Conservation (phyloP, 768 basidiomycete species). For the Crucibulum laeve region DNA sequence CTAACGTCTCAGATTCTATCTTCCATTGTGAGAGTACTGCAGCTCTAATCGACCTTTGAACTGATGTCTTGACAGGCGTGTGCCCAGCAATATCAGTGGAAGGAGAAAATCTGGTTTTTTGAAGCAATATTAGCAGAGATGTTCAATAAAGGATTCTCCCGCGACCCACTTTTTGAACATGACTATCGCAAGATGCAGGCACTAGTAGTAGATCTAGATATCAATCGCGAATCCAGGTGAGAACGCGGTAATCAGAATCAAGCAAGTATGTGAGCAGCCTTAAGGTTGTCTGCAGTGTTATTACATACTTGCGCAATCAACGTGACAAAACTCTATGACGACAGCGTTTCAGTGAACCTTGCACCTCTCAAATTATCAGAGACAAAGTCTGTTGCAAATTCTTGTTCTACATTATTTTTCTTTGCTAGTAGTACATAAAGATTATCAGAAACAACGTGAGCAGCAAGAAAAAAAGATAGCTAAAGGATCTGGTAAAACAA, state of each 20-base stretch:
- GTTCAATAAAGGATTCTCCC: constrained; percentile 3
- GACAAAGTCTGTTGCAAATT: not conserved
- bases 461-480: constrained; percentile 21
- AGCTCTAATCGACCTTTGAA: constrained; percentile 84
- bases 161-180: constrained; percentile 75
- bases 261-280: no score
- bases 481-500: constrained; percentile 16
- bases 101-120: constrained; percentile 53
- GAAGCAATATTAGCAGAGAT: constrained; percentile 6
- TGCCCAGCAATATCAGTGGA: constrained; percentile 84
- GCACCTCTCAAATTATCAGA: not conserved
- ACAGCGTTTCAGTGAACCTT: constrained; percentile 8
- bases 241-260: no score
- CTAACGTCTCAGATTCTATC: constrained; percentile 74
- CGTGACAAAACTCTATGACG: constrained; percentile 2
- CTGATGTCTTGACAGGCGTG: constrained; percentile 89
- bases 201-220: not conserved
- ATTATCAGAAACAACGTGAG: constrained; percentile 26
- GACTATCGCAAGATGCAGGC: not conserved
- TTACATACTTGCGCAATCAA: constrained; percentile 8
- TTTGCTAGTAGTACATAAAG: constrained; percentile 38
- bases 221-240: no score
- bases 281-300: no score
- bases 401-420: constrained; percentile 37
- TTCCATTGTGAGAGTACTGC: constrained; percentile 81